Percentiles rank a stretch among this genome's conserved stretches.
Evolutionary conservation across 345 rosid species (phyloP).

Genomic region (Corchorus capsularis): DNA sequence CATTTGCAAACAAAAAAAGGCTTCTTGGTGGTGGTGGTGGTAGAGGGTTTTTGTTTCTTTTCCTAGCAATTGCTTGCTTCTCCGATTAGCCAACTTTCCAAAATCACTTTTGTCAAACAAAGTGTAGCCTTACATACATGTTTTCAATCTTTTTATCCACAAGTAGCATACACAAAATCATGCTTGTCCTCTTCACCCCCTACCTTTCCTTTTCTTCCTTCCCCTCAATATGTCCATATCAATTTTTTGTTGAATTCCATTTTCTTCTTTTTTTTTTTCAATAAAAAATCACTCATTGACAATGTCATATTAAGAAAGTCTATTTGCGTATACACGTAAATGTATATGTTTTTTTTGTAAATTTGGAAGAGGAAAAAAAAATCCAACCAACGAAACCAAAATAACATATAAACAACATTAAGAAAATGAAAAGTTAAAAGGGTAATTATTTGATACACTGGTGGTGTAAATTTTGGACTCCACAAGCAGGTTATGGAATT

Average conservation of each 20-base stretch:
- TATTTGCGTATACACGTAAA: not conserved
- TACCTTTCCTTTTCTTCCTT: not conserved
- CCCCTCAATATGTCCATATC: slow-evolving; percentile 9
- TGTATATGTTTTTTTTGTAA: not conserved
- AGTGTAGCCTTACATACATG: slow-evolving; percentile 19
- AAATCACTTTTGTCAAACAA: slow-evolving; percentile 10
- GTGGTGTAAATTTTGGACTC: too few species aligned
- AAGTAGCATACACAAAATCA: not conserved
- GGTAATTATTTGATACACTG: too few species aligned
- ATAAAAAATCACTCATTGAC: too few species aligned
- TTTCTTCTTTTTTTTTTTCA: too few species aligned
- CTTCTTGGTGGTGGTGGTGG: not conserved
- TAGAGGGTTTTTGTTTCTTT: not conserved
- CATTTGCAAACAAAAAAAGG: not conserved
- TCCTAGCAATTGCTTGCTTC: slow-evolving; percentile 27
- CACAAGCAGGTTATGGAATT: too few species aligned
- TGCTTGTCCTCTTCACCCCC: not conserved
- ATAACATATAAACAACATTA: not conserved
- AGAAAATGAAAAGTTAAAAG: too few species aligned
- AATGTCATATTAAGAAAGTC: not conserved
- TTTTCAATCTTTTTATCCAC: slow-evolving; percentile 29
- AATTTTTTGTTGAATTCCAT: not conserved
- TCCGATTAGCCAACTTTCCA: slow-evolving; percentile 22
- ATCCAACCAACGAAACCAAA: too few species aligned
- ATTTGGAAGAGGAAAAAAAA: too few species aligned